Conservation (phyloP, 805 yeast species). For the Starmerella floricola region DNA sequence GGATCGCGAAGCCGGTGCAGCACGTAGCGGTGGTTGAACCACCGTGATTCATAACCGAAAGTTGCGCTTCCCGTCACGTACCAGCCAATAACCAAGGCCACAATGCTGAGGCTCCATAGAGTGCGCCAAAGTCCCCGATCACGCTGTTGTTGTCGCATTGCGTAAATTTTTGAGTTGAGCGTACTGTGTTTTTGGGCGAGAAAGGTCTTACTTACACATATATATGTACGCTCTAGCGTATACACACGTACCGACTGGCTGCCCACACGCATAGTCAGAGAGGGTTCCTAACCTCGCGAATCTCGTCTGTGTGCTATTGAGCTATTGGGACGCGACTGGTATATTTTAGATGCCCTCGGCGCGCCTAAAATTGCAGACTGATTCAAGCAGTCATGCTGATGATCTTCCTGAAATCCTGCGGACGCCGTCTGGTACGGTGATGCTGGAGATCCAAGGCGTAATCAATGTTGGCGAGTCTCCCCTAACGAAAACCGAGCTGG, state of each 20-base stretch:
- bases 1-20: constrained; percentile 23
- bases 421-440: constrained; percentile 14
- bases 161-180: background rate
- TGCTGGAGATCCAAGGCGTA: constrained; percentile 21
- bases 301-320: too few species aligned
- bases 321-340: background rate
- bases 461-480: constrained; percentile 17
- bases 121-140: constrained; percentile 15
- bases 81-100: constrained; percentile 10
- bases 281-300: constrained; percentile 1
- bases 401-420: constrained; percentile 12
- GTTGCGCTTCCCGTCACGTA: constrained; percentile 42
- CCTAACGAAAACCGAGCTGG: constrained; percentile 17
- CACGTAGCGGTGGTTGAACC: constrained; percentile 36
- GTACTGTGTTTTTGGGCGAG: background rate
- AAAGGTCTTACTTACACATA: background rate
- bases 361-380: constrained; percentile 3
- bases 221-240: background rate
- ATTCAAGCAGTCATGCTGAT: background rate
- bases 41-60: constrained; percentile 51
- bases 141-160: background rate
- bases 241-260: background rate
- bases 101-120: constrained; percentile 11
- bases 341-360: constrained; percentile 13
- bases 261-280: too few species aligned